Evolutionary conservation across 768 basidiomycete species (phyloP).

Genomic region (Leccinum longicurvipes): DNA sequence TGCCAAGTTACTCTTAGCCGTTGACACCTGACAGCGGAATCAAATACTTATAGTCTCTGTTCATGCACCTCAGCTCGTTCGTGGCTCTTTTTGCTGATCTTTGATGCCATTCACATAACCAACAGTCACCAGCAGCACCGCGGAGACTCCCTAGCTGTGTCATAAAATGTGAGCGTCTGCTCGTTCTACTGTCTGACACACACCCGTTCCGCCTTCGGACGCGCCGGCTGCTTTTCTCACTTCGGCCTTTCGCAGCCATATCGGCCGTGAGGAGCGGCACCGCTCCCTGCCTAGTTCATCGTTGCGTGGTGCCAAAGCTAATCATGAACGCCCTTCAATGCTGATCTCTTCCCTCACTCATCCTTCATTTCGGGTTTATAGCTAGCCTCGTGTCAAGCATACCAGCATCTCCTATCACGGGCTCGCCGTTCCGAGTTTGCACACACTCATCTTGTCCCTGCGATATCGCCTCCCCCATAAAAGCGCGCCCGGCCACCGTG

Average conservation of each 20-base stretch:
- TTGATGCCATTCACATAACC: conserved; percentile 24
- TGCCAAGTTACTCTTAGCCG: conserved; percentile 6
- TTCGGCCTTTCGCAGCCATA: conserved; percentile 17
- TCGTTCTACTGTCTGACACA: conserved; percentile 1
- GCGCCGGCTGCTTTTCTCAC: conserved; percentile 7
- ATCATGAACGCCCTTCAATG: conserved; percentile 34
- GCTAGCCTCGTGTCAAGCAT: conserved; percentile 33
- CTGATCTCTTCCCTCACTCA: conserved; percentile 34
- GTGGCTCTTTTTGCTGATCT: conserved; percentile 19
- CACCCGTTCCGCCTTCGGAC: not conserved
- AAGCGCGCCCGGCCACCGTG: conserved; percentile 24
- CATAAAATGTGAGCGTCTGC: conserved; percentile 22
- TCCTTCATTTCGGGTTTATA: conserved; percentile 37
- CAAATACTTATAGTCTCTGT: conserved; percentile 23
- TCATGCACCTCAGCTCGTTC: conserved; percentile 2
- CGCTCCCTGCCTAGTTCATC: conserved; percentile 25
- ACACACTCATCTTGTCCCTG: conserved; percentile 24
- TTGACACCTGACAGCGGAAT: conserved; percentile 30
- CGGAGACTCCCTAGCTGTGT: conserved; percentile 1
- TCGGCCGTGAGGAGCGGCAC: conserved; percentile 26
- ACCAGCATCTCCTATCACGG: conserved; percentile 29
- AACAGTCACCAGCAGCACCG: conserved; percentile 9
- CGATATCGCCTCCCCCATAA: conserved; percentile 28
- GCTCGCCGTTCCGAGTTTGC: conserved; percentile 28
- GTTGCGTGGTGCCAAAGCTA: conserved; percentile 27